phyloP scores from a whole-genome alignment of 768 basidiomycete species.

The Podaxis sp. region DNA sequence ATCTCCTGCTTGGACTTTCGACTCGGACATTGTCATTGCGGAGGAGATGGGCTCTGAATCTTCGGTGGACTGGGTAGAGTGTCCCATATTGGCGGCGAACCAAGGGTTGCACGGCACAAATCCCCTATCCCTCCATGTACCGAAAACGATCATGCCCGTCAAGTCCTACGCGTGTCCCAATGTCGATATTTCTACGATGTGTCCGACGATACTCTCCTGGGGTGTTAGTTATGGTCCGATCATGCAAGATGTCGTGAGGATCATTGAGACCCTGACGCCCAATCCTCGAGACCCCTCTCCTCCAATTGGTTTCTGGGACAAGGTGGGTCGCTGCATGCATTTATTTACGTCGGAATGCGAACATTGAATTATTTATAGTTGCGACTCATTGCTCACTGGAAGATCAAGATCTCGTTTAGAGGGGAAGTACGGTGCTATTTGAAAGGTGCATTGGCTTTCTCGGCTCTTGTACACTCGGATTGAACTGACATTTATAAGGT shows the following conservation, averaged over 20 bases:
- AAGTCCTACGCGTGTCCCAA: constrained; percentile 85
- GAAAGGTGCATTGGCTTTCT: constrained; percentile 60
- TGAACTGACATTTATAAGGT: constrained; percentile 44
- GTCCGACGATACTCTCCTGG: constrained; percentile 81
- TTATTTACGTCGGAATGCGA: background rate
- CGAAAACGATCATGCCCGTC: constrained; percentile 94
- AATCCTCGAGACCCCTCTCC: constrained; percentile 81
- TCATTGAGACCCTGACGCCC: constrained; percentile 79
- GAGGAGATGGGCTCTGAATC: constrained; percentile 77
- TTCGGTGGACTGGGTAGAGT: constrained; percentile 73
- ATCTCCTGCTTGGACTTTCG: constrained; percentile 57
- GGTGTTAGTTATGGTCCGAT: constrained; percentile 84
- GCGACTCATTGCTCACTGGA: constrained; percentile 85
- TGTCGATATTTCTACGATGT: constrained; percentile 63
- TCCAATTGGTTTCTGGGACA: constrained; percentile 93
- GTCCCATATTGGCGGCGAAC: constrained; percentile 57
- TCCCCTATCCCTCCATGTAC: constrained; percentile 61
- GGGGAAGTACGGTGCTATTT: constrained; percentile 77
- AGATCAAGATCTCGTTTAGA: constrained; percentile 60
- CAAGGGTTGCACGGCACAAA: constrained; percentile 50
- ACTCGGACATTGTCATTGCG: constrained; percentile 78
- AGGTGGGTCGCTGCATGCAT: constrained; percentile 44
- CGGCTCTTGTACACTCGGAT: background rate
- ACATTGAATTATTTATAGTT: constrained; percentile 40
- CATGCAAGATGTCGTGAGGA: constrained; percentile 82